Percentiles rank a stretch among this genome's conserved stretches.
phyloP scores from a whole-genome alignment of 1,284 basidiomycete genomes.

The Farysia itapuensis region DNA sequence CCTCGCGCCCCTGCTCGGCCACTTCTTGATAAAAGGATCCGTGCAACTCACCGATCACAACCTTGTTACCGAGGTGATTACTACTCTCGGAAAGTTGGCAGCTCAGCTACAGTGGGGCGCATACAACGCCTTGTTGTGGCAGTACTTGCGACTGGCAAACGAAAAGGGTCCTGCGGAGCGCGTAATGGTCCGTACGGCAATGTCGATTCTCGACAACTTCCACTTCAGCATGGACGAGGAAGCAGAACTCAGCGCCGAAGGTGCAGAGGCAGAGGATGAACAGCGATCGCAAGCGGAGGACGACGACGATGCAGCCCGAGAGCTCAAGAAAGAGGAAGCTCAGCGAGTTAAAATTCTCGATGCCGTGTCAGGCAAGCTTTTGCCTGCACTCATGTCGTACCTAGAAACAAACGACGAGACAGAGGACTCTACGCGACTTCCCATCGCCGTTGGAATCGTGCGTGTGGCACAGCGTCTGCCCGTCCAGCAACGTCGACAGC shows the following conservation, averaged over 20 bases:
- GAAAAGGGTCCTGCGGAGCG: slow-evolving; percentile 76
- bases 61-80: slow-evolving; percentile 85
- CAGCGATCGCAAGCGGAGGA: not conserved
- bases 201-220: slow-evolving; percentile 86
- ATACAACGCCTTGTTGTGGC: slow-evolving; percentile 79
- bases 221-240: slow-evolving; percentile 67
- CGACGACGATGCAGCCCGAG: slow-evolving; percentile 1
- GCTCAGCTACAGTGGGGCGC: slow-evolving; percentile 70
- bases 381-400: slow-evolving; percentile 55
- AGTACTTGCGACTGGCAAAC: slow-evolving; percentile 76
- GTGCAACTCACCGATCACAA: slow-evolving; percentile 78
- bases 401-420: slow-evolving; percentile 72
- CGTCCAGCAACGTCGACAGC: slow-evolving; percentile 62
- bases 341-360: slow-evolving; percentile 67
- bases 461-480: slow-evolving; percentile 83
- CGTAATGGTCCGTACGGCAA: slow-evolving; percentile 81
- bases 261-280: slow-evolving; percentile 39
- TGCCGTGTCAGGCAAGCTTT: slow-evolving; percentile 67
- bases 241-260: slow-evolving; percentile 66
- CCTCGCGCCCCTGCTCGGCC: slow-evolving; percentile 82
- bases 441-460: slow-evolving; percentile 83
- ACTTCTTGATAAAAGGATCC: slow-evolving; percentile 68
- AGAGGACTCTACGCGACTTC: slow-evolving; percentile 70
- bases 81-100: slow-evolving; percentile 62
- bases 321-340: slow-evolving; percentile 12